A percentile compares a stretch with the other conserved stretches of the same genome.
Conservation (phyloP, 768 basidiomycete genomes). For the Mycena pura region DNA sequence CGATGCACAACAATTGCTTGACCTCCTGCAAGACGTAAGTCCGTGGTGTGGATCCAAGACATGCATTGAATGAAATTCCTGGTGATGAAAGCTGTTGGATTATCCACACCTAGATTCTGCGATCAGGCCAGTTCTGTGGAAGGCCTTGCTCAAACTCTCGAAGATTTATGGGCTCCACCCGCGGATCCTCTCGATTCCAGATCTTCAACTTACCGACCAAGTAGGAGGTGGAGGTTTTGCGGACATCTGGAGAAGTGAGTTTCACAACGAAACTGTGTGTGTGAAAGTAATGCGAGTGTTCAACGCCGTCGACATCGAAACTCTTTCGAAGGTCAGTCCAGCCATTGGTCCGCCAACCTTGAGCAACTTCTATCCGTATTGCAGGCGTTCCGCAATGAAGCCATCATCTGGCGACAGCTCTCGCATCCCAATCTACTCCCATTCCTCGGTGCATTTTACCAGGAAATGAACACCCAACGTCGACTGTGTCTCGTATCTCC, state of each 20-base stretch:
- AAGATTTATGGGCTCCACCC: not conserved
- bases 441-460: constrained; percentile 33
- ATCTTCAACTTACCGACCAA: not conserved
- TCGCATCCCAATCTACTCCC: constrained; percentile 36
- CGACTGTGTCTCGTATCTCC: constrained; percentile 43
- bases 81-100: no score
- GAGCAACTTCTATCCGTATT: no score
- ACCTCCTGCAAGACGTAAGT: no score
- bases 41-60: no score
- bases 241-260: constrained; percentile 7
- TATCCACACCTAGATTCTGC: no score
- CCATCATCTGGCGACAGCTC: constrained; percentile 36
- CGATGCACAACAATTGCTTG: no score
- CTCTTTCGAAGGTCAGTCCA: not conserved
- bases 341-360: not conserved
- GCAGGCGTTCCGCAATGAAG: no score
- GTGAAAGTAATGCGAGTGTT: constrained; percentile 12
- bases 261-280: not conserved
- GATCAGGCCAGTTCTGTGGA: not conserved
- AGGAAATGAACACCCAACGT: constrained; percentile 5
- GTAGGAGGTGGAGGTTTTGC: not conserved
- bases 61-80: no score
- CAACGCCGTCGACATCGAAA: not conserved
- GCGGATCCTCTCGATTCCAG: not conserved
- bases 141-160: not conserved